phyloP scores from a whole-genome alignment of 345 rosid species.

The Hypericum androsaemum region DNA sequence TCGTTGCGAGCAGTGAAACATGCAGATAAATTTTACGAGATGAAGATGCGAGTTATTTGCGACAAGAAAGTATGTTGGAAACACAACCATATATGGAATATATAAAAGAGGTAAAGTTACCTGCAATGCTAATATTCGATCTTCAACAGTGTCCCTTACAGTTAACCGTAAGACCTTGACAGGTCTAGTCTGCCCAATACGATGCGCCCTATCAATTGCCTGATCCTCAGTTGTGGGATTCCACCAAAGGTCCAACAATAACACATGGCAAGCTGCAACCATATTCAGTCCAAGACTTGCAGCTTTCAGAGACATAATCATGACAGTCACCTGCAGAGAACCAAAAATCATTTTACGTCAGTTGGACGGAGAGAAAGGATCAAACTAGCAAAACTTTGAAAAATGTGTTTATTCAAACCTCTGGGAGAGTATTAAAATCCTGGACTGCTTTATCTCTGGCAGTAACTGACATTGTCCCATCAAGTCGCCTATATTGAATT shows the following conservation, averaged over 20 bases:
- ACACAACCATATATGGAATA: background rate
- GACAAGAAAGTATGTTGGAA: too few species aligned
- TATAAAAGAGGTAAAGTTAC: conserved; percentile 17
- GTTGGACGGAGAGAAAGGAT: background rate
- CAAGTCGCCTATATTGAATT: conserved; percentile 86
- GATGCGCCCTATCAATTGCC: conserved; percentile 97
- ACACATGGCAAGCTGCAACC: conserved; percentile 94
- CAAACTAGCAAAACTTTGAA: background rate
- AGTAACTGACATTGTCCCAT: conserved; percentile 92
- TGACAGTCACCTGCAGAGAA: conserved; percentile 58
- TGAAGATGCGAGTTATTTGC: too few species aligned
- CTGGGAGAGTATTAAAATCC: conserved; percentile 85
- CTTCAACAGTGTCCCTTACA: conserved; percentile 82
- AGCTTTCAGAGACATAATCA: conserved; percentile 96
- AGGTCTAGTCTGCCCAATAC: conserved; percentile 88
- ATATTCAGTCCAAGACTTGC: conserved; percentile 96
- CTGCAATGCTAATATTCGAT: conserved; percentile 87
- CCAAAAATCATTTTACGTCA: background rate
- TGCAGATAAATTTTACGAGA: too few species aligned
- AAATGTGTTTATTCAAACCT: conserved; percentile 37
- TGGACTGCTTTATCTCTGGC: conserved; percentile 95
- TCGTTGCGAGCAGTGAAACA: too few species aligned
- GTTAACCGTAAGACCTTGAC: conserved; percentile 80
- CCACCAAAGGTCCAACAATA: conserved; percentile 95
- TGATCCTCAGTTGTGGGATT: conserved; percentile 97